phyloP scores from a whole-genome alignment of 2,329 filamentous ascomycete species.

The Mycosphaerella arachidis region DNA sequence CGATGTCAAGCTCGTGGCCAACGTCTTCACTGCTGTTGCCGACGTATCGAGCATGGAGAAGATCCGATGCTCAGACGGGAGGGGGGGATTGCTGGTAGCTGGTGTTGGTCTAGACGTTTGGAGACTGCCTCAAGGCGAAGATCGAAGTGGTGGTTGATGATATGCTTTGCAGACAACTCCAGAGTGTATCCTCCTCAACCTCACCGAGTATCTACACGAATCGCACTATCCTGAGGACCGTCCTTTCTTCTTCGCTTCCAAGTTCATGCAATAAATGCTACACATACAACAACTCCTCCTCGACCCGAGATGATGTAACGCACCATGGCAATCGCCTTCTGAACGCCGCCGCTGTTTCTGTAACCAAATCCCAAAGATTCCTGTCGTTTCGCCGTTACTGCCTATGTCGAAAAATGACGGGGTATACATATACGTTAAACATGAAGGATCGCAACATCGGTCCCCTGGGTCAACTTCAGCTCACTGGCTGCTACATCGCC shows the following conservation, averaged over 20 bases:
- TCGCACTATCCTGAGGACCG: background rate
- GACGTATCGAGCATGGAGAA: slow-evolving; percentile 52
- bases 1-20: slow-evolving; percentile 31
- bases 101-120: slow-evolving; percentile 50
- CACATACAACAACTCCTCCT: background rate
- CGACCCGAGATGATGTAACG: background rate
- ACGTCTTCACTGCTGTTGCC: slow-evolving; percentile 47
- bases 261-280: background rate
- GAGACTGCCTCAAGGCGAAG: slow-evolving; percentile 7
- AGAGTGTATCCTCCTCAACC: no score
- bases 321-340: background rate
- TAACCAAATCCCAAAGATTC: background rate
- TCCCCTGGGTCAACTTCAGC: slow-evolving; percentile 17
- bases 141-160: background rate
- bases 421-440: slow-evolving; percentile 10
- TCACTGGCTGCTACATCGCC: slow-evolving; percentile 11
- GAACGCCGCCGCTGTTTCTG: background rate
- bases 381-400: background rate
- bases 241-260: background rate
- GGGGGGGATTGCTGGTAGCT: slow-evolving; percentile 37
- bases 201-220: background rate
- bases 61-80: slow-evolving; percentile 22
- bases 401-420: background rate
- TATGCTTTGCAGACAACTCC: background rate
- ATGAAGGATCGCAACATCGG: slow-evolving; percentile 24